Evolutionary conservation across 306 rosid genomes (phyloP).

Genomic region (Cyclanthera cordifolia): DNA sequence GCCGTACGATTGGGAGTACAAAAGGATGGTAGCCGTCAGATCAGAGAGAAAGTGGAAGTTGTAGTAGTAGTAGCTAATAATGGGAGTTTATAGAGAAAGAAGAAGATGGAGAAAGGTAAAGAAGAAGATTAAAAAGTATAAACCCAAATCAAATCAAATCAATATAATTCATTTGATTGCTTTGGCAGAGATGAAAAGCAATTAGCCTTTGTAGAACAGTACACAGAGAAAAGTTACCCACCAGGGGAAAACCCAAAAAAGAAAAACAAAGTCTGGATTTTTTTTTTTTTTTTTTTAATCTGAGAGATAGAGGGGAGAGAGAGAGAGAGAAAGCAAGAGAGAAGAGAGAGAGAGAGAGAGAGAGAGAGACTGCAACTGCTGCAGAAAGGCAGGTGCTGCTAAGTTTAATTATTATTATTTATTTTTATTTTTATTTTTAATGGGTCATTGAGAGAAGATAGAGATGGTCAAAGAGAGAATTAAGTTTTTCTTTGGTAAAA

Average conservation of each 20-base stretch:
- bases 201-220: neutral
- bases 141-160: neutral
- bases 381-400: conserved; percentile 42
- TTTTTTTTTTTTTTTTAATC: neutral
- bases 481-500: too few relatives aligned
- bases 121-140: neutral
- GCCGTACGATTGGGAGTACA: conserved; percentile 56
- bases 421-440: too few relatives aligned
- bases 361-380: conserved; percentile 40
- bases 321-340: neutral
- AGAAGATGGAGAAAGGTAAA: neutral
- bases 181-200: neutral
- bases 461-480: too few relatives aligned
- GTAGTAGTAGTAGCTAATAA: conserved; percentile 11
- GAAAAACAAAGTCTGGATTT: neutral
- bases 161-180: neutral
- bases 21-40: conserved; percentile 71
- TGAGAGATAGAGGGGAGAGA: neutral
- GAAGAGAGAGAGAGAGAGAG: conserved; percentile 4
- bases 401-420: too few relatives aligned
- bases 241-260: neutral
- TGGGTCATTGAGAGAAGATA: too few relatives aligned
- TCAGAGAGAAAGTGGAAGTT: conserved; percentile 22
- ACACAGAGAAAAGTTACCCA: neutral
- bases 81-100: conserved; percentile 25